phyloP scores from a whole-genome alignment of 306 rosid species.

The Alnus glutinosa region DNA sequence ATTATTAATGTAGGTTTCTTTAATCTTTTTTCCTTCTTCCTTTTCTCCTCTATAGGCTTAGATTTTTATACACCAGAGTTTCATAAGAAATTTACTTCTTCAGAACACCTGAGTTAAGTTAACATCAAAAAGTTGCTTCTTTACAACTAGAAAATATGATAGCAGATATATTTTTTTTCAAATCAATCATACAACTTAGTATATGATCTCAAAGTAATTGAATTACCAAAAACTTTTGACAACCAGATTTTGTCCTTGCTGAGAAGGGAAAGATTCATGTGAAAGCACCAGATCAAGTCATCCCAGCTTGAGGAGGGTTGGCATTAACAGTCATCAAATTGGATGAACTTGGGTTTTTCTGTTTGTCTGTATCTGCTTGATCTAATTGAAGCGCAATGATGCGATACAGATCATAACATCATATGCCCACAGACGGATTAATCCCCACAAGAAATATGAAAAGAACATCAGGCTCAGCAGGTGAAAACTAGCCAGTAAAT shows the following conservation, averaged over 20 bases:
- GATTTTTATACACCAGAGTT: too few species aligned
- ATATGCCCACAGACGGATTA: slow-evolving; percentile 17
- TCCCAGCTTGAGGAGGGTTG: neutral
- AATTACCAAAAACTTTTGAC: slow-evolving; percentile 1
- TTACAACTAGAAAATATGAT: slow-evolving; percentile 14
- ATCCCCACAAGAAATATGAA: slow-evolving; percentile 18
- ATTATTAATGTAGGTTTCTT: too few species aligned
- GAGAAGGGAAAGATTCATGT: neutral
- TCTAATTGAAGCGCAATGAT: slow-evolving; percentile 21
- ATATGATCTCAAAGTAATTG: slow-evolving; percentile 9
- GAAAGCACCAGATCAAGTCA: neutral
- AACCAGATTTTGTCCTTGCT: neutral
- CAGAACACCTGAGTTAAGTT: neutral
- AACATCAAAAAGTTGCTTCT: slow-evolving; percentile 14
- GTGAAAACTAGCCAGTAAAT: slow-evolving; percentile 23
- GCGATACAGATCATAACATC: slow-evolving; percentile 19
- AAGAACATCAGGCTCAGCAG: slow-evolving; percentile 13
- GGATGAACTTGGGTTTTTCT: neutral
- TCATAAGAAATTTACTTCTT: too few species aligned
- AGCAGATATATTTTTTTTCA: slow-evolving; percentile 17
- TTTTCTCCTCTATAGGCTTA: too few species aligned
- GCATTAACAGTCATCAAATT: slow-evolving; percentile 18
- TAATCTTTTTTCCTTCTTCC: neutral
- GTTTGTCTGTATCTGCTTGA: slow-evolving; percentile 12
- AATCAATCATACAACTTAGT: slow-evolving; percentile 28